These are phyloP conservation scores for Alternaria ventricosa DNA, from an alignment of 2,329 filamentous ascomycete genomes.

Conservation along the genomic window DNA sequence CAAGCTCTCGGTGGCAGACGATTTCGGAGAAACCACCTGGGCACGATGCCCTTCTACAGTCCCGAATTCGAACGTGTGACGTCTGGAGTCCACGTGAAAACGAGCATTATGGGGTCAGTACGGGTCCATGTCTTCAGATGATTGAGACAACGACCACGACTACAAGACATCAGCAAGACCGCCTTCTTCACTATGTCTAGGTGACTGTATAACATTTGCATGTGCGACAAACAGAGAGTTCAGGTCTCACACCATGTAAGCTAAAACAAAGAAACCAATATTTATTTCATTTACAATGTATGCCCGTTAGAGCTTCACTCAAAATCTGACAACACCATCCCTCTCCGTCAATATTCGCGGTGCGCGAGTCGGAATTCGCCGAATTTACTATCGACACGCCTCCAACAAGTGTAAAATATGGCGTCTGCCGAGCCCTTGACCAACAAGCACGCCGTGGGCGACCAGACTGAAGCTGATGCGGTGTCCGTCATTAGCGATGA, in stretches of 20 bases:
- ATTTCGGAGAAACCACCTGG: background rate
- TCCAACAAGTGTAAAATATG: background rate
- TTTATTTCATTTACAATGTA: background rate
- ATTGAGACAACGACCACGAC: background rate
- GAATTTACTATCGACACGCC: background rate
- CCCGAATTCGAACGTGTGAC: background rate
- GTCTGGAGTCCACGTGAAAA: background rate
- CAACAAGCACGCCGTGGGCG: background rate
- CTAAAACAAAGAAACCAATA: background rate
- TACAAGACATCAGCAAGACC: background rate
- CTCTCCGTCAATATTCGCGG: background rate
- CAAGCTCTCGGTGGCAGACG: background rate
- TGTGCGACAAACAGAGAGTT: background rate
- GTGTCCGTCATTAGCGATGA: background rate
- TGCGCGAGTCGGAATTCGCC: background rate
- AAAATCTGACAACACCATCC: background rate
- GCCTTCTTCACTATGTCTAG: background rate
- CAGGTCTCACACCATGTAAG: background rate
- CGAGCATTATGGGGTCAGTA: background rate
- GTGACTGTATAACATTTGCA: background rate
- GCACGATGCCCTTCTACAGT: background rate
- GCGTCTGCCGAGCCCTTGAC: background rate
- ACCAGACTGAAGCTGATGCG: background rate
- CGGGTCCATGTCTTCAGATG: background rate
- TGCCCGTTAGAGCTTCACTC: background rate